Base-by-base conservation (phyloP, 495 filamentous ascomycete genomes). In the Podospora pseudoanserina region DNA sequence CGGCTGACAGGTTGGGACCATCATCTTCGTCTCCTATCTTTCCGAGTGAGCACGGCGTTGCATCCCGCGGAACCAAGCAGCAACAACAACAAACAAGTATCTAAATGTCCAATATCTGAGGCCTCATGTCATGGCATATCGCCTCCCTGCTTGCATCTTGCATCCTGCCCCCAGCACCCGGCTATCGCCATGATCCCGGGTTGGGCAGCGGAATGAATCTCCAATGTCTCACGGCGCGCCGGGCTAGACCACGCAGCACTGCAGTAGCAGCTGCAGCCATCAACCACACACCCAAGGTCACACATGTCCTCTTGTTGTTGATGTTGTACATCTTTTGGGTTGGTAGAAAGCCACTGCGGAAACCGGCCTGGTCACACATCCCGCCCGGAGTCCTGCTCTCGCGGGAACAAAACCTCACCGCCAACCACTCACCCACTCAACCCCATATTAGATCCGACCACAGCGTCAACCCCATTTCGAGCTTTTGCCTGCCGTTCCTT, bases 31-130 rank as follows among this genome's bases (percentile, higher is more conserved):
- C 23, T 49, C 55, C 55, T 58, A 58, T 26, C 55, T 58, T 26
- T 26, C 55, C n/a, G n/a, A 58, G 55, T 58, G 55, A 58, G 55
- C 55, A 58, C 55, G n/a, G 55, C 55, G 55, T 58, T 58, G 55
- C 55, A 58, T 58, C 15, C 55, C n/a, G 6, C n/a, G 54, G 16
- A 57, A 39, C 3, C 34, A 39, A 39, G 34, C 34, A 39, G 34
- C 11, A 16, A 18, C 54, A 57, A 7, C 54, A 57, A 57, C 54
- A 57, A 57, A 7, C 55, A 23, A 23, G 23, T 23, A 23, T 23
- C 20, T 27, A 18, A 5, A 13, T 49, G 39, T 49, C 39, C 39
- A 11, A 39, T 49, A 49, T 49, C 39, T 49, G 39, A 49, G 39
- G 39, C 39, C 39, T 49, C 13, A 49, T 49, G 30, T 4, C 30